These are phyloP conservation scores for Candida oleophila DNA, from an alignment of 805 yeast genomes.

Conservation along the genomic window DNA sequence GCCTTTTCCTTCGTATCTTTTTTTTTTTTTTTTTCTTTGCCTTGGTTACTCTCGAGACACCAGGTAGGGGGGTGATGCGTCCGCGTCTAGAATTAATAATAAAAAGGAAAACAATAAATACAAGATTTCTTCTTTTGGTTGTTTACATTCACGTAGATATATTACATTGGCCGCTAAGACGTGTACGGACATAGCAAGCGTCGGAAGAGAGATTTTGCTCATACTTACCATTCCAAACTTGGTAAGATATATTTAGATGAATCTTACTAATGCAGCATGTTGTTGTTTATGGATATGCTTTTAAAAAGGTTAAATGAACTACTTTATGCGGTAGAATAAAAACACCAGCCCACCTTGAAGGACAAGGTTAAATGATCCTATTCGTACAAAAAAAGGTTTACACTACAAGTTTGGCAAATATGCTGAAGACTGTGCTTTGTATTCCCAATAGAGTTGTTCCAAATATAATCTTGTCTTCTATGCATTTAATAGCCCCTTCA, in stretches of 20 bases:
- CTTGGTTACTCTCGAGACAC: neutral
- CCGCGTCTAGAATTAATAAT: neutral
- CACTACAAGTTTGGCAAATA: too few species aligned
- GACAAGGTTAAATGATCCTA: too few species aligned
- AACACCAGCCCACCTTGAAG: too few species aligned
- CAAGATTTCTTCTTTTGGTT: neutral
- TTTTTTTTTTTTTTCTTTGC: neutral
- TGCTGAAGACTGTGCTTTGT: too few species aligned
- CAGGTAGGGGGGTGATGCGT: neutral
- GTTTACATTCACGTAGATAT: constrained; percentile 3
- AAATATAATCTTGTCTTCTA: too few species aligned
- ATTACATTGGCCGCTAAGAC: neutral
- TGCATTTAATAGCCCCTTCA: too few species aligned
- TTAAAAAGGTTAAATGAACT: neutral
- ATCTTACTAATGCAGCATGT: neutral
- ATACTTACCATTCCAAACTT: neutral
- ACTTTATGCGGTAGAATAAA: neutral
- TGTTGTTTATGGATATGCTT: neutral
- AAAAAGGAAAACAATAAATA: neutral
- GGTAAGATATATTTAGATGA: neutral
- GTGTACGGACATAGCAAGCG: neutral
- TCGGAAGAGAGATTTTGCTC: neutral
- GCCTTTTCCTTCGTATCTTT: neutral
- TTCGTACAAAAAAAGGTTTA: too few species aligned
- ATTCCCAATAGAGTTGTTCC: too few species aligned